These are phyloP conservation scores for Lipomyces lipofer DNA, from an alignment of 805 yeast genomes.

Conservation along the genomic window DNA sequence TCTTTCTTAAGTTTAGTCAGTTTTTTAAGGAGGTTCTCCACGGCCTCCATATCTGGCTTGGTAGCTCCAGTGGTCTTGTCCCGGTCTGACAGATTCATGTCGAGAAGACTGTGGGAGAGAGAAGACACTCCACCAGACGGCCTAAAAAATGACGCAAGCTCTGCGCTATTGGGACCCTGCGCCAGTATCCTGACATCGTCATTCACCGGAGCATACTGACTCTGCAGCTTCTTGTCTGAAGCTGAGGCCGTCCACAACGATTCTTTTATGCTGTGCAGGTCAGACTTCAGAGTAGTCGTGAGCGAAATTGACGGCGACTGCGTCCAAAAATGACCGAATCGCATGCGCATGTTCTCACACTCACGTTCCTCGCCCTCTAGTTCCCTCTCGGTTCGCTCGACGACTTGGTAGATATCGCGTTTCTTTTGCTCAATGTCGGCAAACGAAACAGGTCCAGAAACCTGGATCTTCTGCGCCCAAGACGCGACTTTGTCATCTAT, in stretches of 20 bases:
- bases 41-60: slow-evolving; percentile 40
- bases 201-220: slow-evolving; percentile 48
- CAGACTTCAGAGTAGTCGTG: slow-evolving; percentile 34
- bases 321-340: slow-evolving; percentile 44
- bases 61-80: neutral
- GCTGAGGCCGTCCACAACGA: slow-evolving; percentile 42
- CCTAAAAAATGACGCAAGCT: slow-evolving; percentile 42
- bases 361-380: slow-evolving; percentile 42
- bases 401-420: slow-evolving; percentile 24
- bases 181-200: slow-evolving; percentile 48
- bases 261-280: slow-evolving; percentile 39
- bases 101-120: slow-evolving; percentile 54
- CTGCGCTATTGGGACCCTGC: slow-evolving; percentile 47
- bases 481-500: slow-evolving; percentile 19
- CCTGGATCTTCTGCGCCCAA: slow-evolving; percentile 21
- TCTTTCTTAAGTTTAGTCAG: slow-evolving; percentile 65
- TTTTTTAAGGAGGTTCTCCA: slow-evolving; percentile 61
- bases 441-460: slow-evolving; percentile 31
- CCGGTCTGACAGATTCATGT: slow-evolving; percentile 50
- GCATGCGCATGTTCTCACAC: slow-evolving; percentile 40
- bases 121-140: slow-evolving; percentile 1
- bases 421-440: slow-evolving; percentile 25
- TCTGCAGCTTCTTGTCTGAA: slow-evolving; percentile 58
- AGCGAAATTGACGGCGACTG: slow-evolving; percentile 42
- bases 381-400: slow-evolving; percentile 38